These are phyloP conservation scores for Gracilaria domingensis DNA, from an alignment of 23 red algal genomes.

Conservation along the genomic window DNA sequence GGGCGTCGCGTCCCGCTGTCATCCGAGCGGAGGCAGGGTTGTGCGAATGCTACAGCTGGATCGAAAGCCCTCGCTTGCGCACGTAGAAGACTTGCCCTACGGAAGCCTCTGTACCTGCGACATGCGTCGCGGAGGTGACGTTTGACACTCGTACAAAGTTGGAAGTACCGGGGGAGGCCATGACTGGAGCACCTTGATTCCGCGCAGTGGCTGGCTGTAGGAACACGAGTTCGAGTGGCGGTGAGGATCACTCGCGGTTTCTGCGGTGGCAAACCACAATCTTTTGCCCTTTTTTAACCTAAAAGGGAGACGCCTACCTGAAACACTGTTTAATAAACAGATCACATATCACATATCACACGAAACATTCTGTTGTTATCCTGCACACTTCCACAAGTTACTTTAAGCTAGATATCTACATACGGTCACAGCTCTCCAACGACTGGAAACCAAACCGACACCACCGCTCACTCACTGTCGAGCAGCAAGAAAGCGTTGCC, in stretches of 20 bases:
- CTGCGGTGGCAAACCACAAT: conserved; percentile 55
- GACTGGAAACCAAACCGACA: too few species aligned
- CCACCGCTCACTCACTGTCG: not conserved
- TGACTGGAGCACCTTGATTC: conserved; percentile 75
- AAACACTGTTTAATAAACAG: too few species aligned
- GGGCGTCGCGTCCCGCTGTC: conserved; percentile 63
- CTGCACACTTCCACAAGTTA: not conserved
- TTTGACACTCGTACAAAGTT: conserved; percentile 45
- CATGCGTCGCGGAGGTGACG: conserved; percentile 50
- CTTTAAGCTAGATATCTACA: not conserved
- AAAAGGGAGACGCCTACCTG: too few species aligned
- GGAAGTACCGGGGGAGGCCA: conserved; percentile 67
- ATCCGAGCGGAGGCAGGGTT: conserved; percentile 67
- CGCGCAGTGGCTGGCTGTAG: conserved; percentile 67
- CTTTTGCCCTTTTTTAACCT: conserved; percentile 57
- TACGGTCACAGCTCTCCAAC: not conserved
- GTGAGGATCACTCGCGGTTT: conserved; percentile 57
- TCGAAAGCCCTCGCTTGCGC: conserved; percentile 43
- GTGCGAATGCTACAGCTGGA: conserved; percentile 40
- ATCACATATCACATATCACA: too few species aligned
- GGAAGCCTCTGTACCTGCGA: conserved; percentile 53
- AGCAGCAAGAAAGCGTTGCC: conserved; percentile 32
- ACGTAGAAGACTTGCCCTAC: conserved; percentile 71
- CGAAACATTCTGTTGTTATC: too few species aligned
- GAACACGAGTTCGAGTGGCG: conserved; percentile 67